A percentile compares a stretch with the other conserved stretches of the same genome.
These are phyloP conservation scores for Penicillium glabrum DNA, from an alignment of 2,329 filamentous ascomycete genomes.

Conservation along the genomic window DNA sequence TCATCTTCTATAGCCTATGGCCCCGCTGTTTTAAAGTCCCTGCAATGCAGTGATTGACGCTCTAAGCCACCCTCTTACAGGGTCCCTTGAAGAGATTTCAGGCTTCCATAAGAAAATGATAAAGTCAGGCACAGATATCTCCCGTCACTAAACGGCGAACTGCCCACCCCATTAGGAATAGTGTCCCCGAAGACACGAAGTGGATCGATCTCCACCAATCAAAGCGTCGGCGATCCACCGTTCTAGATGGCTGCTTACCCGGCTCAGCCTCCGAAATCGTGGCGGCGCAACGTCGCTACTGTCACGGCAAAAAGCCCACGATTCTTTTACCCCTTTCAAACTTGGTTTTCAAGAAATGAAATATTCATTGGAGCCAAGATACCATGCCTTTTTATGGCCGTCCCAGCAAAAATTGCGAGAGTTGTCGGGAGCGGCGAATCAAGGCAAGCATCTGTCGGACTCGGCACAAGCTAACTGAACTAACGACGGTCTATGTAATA, in stretches of 20 bases:
- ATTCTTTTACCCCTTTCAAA: conserved; percentile 17
- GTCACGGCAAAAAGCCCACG: background rate
- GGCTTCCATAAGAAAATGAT: background rate
- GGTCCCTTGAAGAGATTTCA: background rate
- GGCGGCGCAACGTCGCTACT: background rate
- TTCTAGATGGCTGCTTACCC: background rate
- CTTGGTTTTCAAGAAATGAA: background rate
- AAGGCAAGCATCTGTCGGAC: conserved; percentile 17
- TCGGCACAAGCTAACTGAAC: background rate
- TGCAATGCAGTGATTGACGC: background rate
- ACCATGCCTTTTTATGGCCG: conserved; percentile 26
- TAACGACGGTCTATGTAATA: conserved; percentile 5
- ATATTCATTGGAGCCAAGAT: background rate
- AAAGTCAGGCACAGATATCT: background rate
- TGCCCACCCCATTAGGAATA: conserved; percentile 14
- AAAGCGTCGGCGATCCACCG: background rate
- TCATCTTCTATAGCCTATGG: too few relatives aligned
- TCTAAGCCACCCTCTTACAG: background rate
- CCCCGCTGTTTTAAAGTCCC: background rate
- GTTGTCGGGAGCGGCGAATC: conserved; percentile 27
- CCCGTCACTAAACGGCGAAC: conserved; percentile 4
- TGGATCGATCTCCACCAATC: conserved; percentile 1
- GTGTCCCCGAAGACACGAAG: background rate
- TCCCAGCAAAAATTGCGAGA: conserved; percentile 26
- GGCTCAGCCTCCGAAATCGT: background rate